Evolutionary conservation across 768 basidiomycete genomes (phyloP), one percentile per base, ranked within the genome.

Genomic region (Pulveroboletus sp.): DNA sequence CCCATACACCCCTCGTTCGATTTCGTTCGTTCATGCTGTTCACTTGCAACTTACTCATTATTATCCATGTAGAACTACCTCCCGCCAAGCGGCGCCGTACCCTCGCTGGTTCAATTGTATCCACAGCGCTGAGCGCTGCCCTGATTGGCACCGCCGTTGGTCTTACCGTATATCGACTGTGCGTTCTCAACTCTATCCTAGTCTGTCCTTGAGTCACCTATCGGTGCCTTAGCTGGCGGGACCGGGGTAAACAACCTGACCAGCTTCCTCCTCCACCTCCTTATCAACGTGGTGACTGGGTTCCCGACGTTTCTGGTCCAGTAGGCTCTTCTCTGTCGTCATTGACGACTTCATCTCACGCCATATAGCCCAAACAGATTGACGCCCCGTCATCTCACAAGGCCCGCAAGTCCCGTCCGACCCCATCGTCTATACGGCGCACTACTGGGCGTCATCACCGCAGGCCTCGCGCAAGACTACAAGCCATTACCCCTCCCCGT

Each of bases 131-230:
- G 69, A 88, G 79, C 70, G 89, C 89, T 56, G 90, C 88, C 40
- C 78, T 93, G 51, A 87, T 93, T 53, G 87, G 89, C 50, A 84
- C 87, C 18, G 90, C 90, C 14, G 89, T 93, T 45, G 89, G 89
- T 51, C 76, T 91, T 54, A 89, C 89, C 39, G 87, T 90, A 37
- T 93, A 90, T 71, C 80, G 87, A 68, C 73, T 92, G 89, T 91
- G 65, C 73, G 87, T 78, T 31, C 33, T 43, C 50, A 27, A 26
- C 24, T 36, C 47, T 39, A 45, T 27, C 26, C 28, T 11, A 37
- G 6, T 3, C 32, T 36, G 4, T 42, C 42, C 17, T 18, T 32
- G 26, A 50, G 46, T 47, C 18, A 43, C 38, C 50, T 44, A 52
- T 52, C 13, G 4, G 27, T 18, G 37, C 21, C 26, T 48, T 54